Evolutionary conservation across 768 basidiomycete genomes (phyloP).

Genomic region (Boletus rubescentipes): DNA sequence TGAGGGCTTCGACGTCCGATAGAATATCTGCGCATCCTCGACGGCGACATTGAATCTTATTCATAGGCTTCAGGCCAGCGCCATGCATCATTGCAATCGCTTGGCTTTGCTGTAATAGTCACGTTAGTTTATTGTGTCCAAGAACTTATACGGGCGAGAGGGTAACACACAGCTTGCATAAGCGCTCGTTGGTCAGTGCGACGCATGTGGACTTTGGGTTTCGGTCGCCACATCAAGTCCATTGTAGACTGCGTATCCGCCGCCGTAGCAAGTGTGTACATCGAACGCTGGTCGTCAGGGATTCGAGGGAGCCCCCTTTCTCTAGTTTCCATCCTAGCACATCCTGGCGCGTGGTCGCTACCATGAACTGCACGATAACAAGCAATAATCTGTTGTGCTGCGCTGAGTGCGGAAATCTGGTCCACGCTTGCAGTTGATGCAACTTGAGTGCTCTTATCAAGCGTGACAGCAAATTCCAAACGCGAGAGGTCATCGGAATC

Average conservation of each 20-base stretch:
- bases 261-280: conserved; percentile 23
- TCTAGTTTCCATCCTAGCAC: not conserved
- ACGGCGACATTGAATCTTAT: conserved; percentile 43
- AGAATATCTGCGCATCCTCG: conserved; percentile 46
- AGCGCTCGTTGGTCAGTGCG: conserved; percentile 39
- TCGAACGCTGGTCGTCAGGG: conserved; percentile 27
- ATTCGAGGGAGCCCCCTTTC: conserved; percentile 18
- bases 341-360: not conserved
- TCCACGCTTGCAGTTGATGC: conserved; percentile 1
- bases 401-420: conserved; percentile 12
- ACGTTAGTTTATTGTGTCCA: not conserved
- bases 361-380: conserved; percentile 17
- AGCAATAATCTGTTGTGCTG: conserved; percentile 23
- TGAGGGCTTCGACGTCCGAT: conserved; percentile 42
- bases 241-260: conserved; percentile 16
- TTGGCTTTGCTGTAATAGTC: conserved; percentile 19
- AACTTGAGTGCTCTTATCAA: not conserved
- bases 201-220: conserved; percentile 35
- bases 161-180: conserved; percentile 38
- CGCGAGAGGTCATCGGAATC: conserved; percentile 7
- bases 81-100: conserved; percentile 26
- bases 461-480: conserved; percentile 9
- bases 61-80: conserved; percentile 29
- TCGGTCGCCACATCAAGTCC: conserved; percentile 33
- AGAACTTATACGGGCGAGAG: not conserved